Conservation (phyloP, 2,329 filamentous ascomycete genomes). For the Chaetomium globosum region DNA sequence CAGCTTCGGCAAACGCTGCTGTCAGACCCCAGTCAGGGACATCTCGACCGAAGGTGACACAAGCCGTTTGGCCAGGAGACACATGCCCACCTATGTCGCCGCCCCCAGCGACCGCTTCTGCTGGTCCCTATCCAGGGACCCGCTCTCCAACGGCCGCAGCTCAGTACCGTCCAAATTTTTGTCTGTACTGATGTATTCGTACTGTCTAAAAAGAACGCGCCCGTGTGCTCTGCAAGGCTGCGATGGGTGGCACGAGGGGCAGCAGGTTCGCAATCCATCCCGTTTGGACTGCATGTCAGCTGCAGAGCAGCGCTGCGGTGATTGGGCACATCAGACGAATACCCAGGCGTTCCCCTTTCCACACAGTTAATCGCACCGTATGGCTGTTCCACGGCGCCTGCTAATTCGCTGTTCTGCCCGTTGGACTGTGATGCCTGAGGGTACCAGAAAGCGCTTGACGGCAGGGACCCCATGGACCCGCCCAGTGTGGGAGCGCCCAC, state of each 20-base stretch:
- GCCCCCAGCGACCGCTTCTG: background rate
- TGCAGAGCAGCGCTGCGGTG: conserved; percentile 17
- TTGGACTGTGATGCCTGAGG: conserved; percentile 23
- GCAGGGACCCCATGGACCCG: conserved; percentile 33
- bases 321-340: conserved; percentile 22
- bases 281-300: conserved; percentile 9
- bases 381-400: background rate
- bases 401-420: conserved; percentile 27
- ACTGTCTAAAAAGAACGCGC: background rate
- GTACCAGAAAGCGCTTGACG: conserved; percentile 30
- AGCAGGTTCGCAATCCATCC: background rate
- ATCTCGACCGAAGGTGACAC: conserved; percentile 8
- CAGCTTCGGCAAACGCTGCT: background rate
- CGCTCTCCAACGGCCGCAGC: conserved; percentile 6
- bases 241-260: background rate
- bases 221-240: conserved; percentile 1
- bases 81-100: conserved; percentile 8
- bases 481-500: conserved; percentile 36
- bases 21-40: conserved; percentile 9
- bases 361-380: conserved; percentile 28
- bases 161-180: background rate
- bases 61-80: conserved; percentile 15
- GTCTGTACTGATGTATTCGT: too few species aligned
- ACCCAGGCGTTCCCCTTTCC: background rate
- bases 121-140: background rate